A percentile compares a stretch with the other conserved stretches of the same genome.
These are phyloP conservation scores for Malbranchea zuffiana DNA, from an alignment of 2,329 filamentous ascomycete species.

Conservation along the genomic window DNA sequence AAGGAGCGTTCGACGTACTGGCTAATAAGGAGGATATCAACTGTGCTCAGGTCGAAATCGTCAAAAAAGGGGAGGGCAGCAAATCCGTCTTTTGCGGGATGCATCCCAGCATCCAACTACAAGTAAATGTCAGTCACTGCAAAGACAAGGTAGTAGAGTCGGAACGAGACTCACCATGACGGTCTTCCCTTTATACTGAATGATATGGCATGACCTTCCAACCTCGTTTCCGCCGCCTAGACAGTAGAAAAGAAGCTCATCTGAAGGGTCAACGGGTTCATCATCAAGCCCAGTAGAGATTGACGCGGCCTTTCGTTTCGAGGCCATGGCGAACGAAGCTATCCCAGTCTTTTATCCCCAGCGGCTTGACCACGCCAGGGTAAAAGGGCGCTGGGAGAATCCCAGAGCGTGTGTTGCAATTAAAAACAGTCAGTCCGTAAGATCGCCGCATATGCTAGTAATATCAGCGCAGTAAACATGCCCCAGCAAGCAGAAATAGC, in stretches of 20 bases:
- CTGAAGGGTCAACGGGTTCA: conserved; percentile 81
- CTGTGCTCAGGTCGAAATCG: conserved; percentile 93
- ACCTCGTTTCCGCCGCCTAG: conserved; percentile 95
- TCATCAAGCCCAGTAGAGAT: conserved; percentile 58
- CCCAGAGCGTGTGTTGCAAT: too few species aligned
- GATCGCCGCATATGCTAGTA: too few species aligned
- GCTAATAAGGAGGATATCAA: conserved; percentile 94
- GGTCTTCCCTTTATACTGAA: conserved; percentile 98
- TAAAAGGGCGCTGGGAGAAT: too few species aligned
- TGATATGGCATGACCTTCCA: conserved; percentile 90
- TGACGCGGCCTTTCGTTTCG: conserved; percentile 76
- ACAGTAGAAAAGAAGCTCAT: conserved; percentile 89
- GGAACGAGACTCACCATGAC: conserved; percentile 63
- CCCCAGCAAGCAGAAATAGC: too few species aligned
- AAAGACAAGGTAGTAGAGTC: not conserved
- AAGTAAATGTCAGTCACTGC: conserved; percentile 9
- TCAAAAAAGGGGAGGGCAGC: conserved; percentile 94
- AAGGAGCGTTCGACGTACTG: conserved; percentile 61
- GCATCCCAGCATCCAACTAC: conserved; percentile 91
- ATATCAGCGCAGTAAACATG: too few species aligned
- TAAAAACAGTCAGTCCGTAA: too few species aligned
- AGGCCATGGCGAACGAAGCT: conserved; percentile 54
- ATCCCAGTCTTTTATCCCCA: too few species aligned
- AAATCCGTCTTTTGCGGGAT: conserved; percentile 90
- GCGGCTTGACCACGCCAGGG: too few species aligned